These are phyloP conservation scores for Flaveria linearis DNA, from an alignment of 129 eudicot species.

Conservation along the genomic window DNA sequence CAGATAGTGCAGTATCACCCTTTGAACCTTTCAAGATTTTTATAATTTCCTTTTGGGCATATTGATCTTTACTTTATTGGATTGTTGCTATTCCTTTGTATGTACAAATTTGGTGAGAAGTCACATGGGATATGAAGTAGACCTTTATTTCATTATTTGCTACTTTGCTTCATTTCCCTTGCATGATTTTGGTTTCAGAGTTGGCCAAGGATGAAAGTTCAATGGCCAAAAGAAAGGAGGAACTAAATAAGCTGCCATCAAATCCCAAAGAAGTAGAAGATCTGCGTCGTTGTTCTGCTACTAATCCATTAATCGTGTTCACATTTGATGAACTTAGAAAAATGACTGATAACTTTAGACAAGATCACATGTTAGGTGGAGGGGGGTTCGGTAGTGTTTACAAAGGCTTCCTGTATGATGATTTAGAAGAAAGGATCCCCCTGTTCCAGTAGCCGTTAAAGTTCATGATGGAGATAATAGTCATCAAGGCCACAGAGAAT, in stretches of 20 bases:
- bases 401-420: slow-evolving; percentile 68
- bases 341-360: slow-evolving; percentile 79
- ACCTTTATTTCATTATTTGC: slow-evolving; percentile 8
- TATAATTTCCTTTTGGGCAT: slow-evolving; percentile 1
- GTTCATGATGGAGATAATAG: slow-evolving; percentile 95
- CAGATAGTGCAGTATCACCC: neutral
- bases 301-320: slow-evolving; percentile 74
- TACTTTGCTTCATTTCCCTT: neutral
- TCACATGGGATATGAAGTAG: slow-evolving; percentile 15
- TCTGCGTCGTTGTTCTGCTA: slow-evolving; percentile 65
- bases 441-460: slow-evolving; percentile 86
- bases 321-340: slow-evolving; percentile 68
- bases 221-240: slow-evolving; percentile 40
- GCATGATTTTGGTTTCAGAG: slow-evolving; percentile 43
- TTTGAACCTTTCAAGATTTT: neutral
- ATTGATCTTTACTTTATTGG: slow-evolving; percentile 5
- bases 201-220: slow-evolving; percentile 52
- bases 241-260: slow-evolving; percentile 65
- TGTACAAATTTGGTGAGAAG: neutral
- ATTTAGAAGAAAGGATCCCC: slow-evolving; percentile 50
- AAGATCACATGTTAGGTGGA: slow-evolving; percentile 86
- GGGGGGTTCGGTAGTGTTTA: slow-evolving; percentile 97
- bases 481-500: slow-evolving; percentile 92
- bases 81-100: neutral
- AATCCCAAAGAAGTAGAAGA: slow-evolving; percentile 97